phyloP scores from a whole-genome alignment of 2,329 filamentous ascomycete genomes.

The Diplodia seriata region DNA sequence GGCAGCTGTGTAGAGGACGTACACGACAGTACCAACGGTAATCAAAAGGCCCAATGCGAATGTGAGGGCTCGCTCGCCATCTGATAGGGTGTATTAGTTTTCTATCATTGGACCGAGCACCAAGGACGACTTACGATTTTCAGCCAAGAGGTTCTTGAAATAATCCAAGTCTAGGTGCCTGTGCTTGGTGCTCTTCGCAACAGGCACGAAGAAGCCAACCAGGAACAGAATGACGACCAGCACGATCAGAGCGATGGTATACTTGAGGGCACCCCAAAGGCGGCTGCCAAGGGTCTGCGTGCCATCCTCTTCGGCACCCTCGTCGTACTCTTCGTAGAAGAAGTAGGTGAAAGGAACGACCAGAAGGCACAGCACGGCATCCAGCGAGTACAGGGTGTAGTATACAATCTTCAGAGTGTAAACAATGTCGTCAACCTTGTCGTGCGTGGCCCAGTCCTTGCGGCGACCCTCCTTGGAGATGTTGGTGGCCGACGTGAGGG shows the following conservation, averaged over 20 bases:
- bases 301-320: conserved; percentile 82
- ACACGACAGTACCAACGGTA: conserved; percentile 83
- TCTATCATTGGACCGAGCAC: too few relatives aligned
- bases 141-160: conserved; percentile 81
- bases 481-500: conserved; percentile 88
- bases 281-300: conserved; percentile 73
- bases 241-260: conserved; percentile 83
- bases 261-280: conserved; percentile 86
- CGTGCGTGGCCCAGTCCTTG: conserved; percentile 93
- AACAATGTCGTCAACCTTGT: conserved; percentile 78
- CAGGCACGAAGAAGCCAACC: conserved; percentile 91
- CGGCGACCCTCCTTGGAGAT: conserved; percentile 77
- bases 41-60: conserved; percentile 90
- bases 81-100: conserved; percentile 44
- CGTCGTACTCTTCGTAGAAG: conserved; percentile 96
- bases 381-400: conserved; percentile 89
- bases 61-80: conserved; percentile 88
- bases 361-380: conserved; percentile 86
- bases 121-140: conserved; percentile 69
- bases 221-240: conserved; percentile 85
- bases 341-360: conserved; percentile 97
- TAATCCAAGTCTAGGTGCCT: conserved; percentile 84
- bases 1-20: conserved; percentile 85
- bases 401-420: conserved; percentile 86
- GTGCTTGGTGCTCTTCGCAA: conserved; percentile 68